These are phyloP conservation scores for Pedinophyceae sp. DNA, from an alignment of 139 green algal species.

Conservation along the genomic window DNA sequence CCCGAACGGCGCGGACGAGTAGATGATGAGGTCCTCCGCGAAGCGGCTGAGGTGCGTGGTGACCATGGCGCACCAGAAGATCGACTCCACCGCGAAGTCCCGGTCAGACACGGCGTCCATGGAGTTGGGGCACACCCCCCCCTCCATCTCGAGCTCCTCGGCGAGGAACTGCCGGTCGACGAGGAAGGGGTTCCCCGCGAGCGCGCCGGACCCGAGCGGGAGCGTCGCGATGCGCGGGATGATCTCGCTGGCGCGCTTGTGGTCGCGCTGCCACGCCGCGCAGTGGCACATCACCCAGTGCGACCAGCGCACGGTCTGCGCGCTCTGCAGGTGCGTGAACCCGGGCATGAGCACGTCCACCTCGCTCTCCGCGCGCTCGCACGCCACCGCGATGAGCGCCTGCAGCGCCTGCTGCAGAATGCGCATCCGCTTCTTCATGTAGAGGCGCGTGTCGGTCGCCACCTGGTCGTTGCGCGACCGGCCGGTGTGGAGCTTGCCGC, in stretches of 20 bases:
- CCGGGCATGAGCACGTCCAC: slow-evolving; percentile 83
- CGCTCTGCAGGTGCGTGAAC: slow-evolving; percentile 93
- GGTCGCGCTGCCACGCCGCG: slow-evolving; percentile 81
- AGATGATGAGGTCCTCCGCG: slow-evolving; percentile 95
- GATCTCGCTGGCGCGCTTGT: slow-evolving; percentile 74
- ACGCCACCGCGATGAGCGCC: slow-evolving; percentile 59
- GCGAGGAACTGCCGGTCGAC: slow-evolving; percentile 70
- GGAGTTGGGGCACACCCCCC: slow-evolving; percentile 72
- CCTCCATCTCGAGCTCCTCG: slow-evolving; percentile 51
- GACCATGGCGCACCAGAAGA: slow-evolving; percentile 68
- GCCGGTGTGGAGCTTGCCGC: slow-evolving; percentile 96
- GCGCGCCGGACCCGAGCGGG: slow-evolving; percentile 43
- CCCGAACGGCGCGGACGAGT: slow-evolving; percentile 66
- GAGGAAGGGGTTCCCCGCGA: slow-evolving; percentile 89
- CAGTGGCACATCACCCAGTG: slow-evolving; percentile 91
- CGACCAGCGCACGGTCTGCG: slow-evolving; percentile 81
- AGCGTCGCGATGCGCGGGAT: slow-evolving; percentile 41
- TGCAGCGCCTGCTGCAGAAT: slow-evolving; percentile 46
- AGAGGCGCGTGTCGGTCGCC: slow-evolving; percentile 91
- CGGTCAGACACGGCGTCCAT: slow-evolving; percentile 92
- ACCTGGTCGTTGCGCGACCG: slow-evolving; percentile 93
- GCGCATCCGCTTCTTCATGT: slow-evolving; percentile 57
- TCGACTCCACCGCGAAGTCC: slow-evolving; percentile 83
- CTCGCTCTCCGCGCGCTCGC: slow-evolving; percentile 63
- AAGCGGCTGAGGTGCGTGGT: slow-evolving; percentile 75